Conservation (phyloP, 306 rosid genomes). For the Albizia julibrissin region DNA sequence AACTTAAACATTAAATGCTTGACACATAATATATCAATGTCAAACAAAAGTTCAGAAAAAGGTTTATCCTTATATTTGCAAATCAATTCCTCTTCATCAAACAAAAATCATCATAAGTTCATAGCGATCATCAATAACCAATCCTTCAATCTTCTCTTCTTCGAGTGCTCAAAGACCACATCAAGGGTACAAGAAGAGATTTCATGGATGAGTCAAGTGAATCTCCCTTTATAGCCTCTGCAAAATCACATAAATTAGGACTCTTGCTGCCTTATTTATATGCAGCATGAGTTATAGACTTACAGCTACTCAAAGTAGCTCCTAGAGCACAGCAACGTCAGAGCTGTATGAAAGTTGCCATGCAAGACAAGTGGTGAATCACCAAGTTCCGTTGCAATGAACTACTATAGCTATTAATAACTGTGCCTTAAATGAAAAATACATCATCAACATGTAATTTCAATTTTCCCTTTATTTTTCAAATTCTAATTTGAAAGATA, state of each 20-base stretch:
- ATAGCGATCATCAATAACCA: neutral
- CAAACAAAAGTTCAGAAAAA: no score
- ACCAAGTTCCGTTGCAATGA: neutral
- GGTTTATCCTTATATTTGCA: no score
- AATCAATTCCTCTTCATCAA: neutral
- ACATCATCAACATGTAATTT: neutral
- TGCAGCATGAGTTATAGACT: neutral
- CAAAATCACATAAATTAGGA: neutral
- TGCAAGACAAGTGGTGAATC: neutral
- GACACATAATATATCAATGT: neutral
- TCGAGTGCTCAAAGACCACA: neutral
- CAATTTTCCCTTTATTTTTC: neutral
- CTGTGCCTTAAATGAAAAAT: neutral
- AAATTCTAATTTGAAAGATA: neutral
- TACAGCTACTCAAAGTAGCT: neutral
- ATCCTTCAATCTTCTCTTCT: neutral
- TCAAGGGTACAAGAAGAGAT: neutral
- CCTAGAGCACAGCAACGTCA: neutral
- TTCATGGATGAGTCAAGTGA: neutral
- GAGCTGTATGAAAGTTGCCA: neutral
- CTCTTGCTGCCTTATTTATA: neutral
- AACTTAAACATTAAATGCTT: neutral
- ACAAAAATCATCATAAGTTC: neutral
- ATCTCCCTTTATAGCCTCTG: neutral
- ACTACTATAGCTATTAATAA: neutral